Evolutionary conservation across 805 yeast species (phyloP).

Genomic region (Isabelozyma gotoi): DNA sequence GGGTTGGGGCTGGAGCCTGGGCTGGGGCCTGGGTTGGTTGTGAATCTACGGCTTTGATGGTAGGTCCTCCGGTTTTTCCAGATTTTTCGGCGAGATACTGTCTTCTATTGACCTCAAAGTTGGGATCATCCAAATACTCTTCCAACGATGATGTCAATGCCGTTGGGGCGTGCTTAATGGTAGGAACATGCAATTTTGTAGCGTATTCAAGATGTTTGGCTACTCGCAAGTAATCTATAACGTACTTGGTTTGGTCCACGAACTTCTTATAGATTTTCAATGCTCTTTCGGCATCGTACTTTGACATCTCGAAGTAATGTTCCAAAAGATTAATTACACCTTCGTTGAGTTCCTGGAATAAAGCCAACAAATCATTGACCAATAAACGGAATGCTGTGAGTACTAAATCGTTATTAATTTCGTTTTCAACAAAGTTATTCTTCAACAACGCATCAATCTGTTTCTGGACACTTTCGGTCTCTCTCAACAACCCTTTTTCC

Average conservation of each 20-base stretch:
- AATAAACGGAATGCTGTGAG: constrained; percentile 83
- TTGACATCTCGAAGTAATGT: constrained; percentile 91
- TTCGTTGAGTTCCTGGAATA: constrained; percentile 90
- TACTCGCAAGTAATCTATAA: constrained; percentile 80
- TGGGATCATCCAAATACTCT: constrained; percentile 84
- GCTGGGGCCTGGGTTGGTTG: constrained; percentile 4
- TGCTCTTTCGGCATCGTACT: constrained; percentile 82
- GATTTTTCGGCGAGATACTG: constrained; percentile 73
- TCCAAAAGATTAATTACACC: constrained; percentile 93
- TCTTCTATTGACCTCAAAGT: constrained; percentile 74
- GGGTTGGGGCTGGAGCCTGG: background rate
- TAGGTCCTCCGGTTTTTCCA: constrained; percentile 21
- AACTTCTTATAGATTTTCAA: constrained; percentile 80
- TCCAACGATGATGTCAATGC: constrained; percentile 83
- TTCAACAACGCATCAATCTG: constrained; percentile 76
- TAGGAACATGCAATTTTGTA: constrained; percentile 89
- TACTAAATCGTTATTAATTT: constrained; percentile 79
- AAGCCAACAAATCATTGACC: constrained; percentile 82
- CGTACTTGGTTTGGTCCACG: constrained; percentile 82
- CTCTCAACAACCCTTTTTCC: constrained; percentile 79
- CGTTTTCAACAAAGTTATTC: constrained; percentile 75
- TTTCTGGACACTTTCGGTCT: constrained; percentile 78
- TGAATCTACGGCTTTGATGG: constrained; percentile 2
- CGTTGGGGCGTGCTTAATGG: constrained; percentile 96
- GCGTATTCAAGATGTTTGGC: constrained; percentile 87